phyloP scores from a whole-genome alignment of 805 yeast species.

The Candida sphagnicola region DNA sequence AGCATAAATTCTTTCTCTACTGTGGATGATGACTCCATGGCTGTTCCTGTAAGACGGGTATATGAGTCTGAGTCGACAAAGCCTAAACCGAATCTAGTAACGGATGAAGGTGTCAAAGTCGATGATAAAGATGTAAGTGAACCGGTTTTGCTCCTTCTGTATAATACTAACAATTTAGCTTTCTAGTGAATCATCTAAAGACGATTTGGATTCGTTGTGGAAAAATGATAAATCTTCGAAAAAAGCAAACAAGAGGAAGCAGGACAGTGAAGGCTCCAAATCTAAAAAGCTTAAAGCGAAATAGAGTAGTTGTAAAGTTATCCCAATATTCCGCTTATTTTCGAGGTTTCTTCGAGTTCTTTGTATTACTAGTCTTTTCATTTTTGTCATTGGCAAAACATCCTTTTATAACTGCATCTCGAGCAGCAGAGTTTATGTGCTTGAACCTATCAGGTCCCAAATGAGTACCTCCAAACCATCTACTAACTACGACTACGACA shows the following conservation, averaged over 20 bases:
- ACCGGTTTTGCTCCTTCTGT: too few species aligned
- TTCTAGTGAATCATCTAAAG: neutral
- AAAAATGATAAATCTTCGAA: constrained; percentile 1
- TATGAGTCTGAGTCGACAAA: constrained; percentile 8
- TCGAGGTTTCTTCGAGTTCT: constrained; percentile 24
- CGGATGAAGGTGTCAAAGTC: neutral
- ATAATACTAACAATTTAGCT: neutral
- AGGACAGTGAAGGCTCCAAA: constrained; percentile 8
- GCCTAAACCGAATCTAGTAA: neutral
- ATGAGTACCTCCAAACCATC: constrained; percentile 94
- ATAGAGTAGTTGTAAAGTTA: constrained; percentile 1
- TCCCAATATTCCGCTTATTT: constrained; percentile 8
- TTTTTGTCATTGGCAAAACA: constrained; percentile 33
- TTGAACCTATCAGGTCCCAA: constrained; percentile 93
- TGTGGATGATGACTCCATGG: constrained; percentile 11
- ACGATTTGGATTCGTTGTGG: constrained; percentile 3
- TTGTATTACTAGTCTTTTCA: constrained; percentile 13
- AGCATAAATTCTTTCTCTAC: constrained; percentile 24
- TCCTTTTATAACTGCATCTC: constrained; percentile 76
- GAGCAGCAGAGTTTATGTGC: constrained; percentile 84
- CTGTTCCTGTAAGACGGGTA: constrained; percentile 11
- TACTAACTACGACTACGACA: constrained; percentile 76
- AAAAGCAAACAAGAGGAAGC: constrained; percentile 3
- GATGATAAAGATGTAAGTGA: too few species aligned
- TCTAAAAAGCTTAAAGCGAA: constrained; percentile 8